phyloP scores from a whole-genome alignment of 352 stramenopile species.

The Phytopythium aichiense region DNA sequence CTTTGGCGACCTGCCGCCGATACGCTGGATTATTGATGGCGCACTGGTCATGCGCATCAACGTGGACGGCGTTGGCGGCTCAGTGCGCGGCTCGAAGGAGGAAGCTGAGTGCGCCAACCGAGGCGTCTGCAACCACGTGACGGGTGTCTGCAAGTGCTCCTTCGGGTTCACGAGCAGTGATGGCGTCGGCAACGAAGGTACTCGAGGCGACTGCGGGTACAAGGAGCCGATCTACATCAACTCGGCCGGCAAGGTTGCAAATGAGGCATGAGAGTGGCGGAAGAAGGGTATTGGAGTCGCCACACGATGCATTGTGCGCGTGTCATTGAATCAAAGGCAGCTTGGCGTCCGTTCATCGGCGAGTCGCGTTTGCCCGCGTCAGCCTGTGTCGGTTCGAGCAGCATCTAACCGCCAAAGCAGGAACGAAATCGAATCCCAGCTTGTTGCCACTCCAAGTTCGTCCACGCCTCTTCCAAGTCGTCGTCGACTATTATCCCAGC shows the following conservation, averaged over 20 bases:
- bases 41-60: slow-evolving; percentile 45
- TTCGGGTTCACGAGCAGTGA: slow-evolving; percentile 81
- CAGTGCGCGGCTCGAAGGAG: slow-evolving; percentile 59
- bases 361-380: not conserved
- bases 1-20: slow-evolving; percentile 56
- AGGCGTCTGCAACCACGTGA: slow-evolving; percentile 42
- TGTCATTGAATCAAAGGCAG: not conserved
- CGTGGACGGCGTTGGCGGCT: slow-evolving; percentile 39
- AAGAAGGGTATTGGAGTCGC: too few relatives aligned
- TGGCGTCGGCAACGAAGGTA: slow-evolving; percentile 72
- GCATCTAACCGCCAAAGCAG: not conserved
- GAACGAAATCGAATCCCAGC: not conserved
- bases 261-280: slow-evolving; percentile 24
- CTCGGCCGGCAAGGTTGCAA: slow-evolving; percentile 57
- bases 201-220: slow-evolving; percentile 90
- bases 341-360: not conserved
- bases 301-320: not conserved
- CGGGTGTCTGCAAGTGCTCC: slow-evolving; percentile 54
- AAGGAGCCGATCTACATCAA: slow-evolving; percentile 69
- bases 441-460: not conserved
- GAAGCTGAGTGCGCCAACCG: slow-evolving; percentile 60
- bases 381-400: not conserved
- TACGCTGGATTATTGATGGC: slow-evolving; percentile 66
- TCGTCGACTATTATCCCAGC: not conserved
- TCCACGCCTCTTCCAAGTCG: not conserved